A percentile compares a stretch with the other conserved stretches of the same genome.
Evolutionary conservation across 2,329 filamentous ascomycete genomes (phyloP).

Genomic region (Corniculantispora saksenae): DNA sequence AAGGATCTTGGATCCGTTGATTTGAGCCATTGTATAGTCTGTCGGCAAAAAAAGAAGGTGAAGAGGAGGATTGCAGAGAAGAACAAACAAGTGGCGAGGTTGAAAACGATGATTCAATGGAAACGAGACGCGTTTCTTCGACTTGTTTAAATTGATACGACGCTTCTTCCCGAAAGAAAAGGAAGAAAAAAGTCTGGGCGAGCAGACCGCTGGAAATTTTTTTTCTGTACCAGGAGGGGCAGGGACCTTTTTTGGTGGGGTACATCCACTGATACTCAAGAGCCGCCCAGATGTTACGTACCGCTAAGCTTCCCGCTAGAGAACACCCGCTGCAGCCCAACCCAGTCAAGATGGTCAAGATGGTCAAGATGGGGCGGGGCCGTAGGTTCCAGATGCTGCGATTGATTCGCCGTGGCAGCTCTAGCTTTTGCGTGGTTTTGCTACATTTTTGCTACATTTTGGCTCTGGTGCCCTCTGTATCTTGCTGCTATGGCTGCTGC

Average conservation of each 20-base stretch:
- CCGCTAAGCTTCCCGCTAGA: no score
- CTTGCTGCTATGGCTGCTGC: no score
- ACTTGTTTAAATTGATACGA: constrained; percentile 41
- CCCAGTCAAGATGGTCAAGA: background rate
- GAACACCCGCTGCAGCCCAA: no score
- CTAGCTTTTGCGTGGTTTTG: background rate
- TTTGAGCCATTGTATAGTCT: constrained; percentile 61
- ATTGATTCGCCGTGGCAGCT: background rate
- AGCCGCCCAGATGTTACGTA: background rate
- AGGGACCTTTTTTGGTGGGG: constrained; percentile 15
- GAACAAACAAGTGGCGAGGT: constrained; percentile 38
- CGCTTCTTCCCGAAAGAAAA: constrained; percentile 57
- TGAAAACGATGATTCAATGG: constrained; percentile 39
- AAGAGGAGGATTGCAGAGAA: constrained; percentile 29
- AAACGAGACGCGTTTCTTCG: constrained; percentile 34
- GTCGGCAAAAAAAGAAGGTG: constrained; percentile 29
- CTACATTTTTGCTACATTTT: no score
- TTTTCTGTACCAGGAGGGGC: constrained; percentile 30
- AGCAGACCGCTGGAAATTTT: constrained; percentile 41
- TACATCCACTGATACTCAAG: background rate
- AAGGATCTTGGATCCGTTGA: constrained; percentile 60
- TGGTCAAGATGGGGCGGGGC: no score
- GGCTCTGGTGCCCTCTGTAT: no score
- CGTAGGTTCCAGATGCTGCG: background rate
- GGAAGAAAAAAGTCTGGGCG: constrained; percentile 44